phyloP scores from a whole-genome alignment of 108 stramenopile species.

The Pseudonitzschia multistriata region DNA sequence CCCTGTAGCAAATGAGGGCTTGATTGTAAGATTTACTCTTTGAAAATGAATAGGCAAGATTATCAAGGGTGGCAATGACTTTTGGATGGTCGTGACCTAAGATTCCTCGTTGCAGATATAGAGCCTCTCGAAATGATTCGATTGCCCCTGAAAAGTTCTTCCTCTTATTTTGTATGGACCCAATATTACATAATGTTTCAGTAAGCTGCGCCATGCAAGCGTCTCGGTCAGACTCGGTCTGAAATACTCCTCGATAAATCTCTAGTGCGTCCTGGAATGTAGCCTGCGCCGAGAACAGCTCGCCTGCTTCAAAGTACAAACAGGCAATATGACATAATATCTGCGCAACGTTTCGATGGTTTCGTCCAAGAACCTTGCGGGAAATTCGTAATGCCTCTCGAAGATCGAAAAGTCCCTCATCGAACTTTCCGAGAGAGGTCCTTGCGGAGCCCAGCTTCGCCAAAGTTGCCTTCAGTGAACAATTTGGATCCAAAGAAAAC shows the following conservation, averaged over 20 bases:
- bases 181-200: conserved; percentile 51
- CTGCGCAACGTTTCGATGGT: conserved; percentile 34
- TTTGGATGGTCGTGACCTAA: conserved; percentile 42
- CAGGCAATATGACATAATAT: conserved; percentile 43
- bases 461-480: conserved; percentile 26
- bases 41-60: conserved; percentile 49
- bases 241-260: conserved; percentile 34
- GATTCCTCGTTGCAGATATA: conserved; percentile 44
- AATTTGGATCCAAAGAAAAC: background rate
- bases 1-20: conserved; percentile 42
- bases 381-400: conserved; percentile 33
- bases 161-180: conserved; percentile 42
- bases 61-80: conserved; percentile 49
- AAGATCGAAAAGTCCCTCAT: conserved; percentile 37
- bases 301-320: conserved; percentile 45
- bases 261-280: conserved; percentile 52
- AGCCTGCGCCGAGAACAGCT: conserved; percentile 43
- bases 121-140: conserved; percentile 38
- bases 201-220: conserved; percentile 38
- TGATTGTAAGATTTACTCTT: conserved; percentile 44
- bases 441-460: conserved; percentile 40
- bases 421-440: conserved; percentile 35
- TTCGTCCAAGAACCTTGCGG: conserved; percentile 19
- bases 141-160: conserved; percentile 42
- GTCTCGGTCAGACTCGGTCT: conserved; percentile 22